Percentiles rank a stretch among this genome's conserved stretches.
phyloP scores from a whole-genome alignment of 2,329 filamentous ascomycete species.

The Penicillium sp. region DNA sequence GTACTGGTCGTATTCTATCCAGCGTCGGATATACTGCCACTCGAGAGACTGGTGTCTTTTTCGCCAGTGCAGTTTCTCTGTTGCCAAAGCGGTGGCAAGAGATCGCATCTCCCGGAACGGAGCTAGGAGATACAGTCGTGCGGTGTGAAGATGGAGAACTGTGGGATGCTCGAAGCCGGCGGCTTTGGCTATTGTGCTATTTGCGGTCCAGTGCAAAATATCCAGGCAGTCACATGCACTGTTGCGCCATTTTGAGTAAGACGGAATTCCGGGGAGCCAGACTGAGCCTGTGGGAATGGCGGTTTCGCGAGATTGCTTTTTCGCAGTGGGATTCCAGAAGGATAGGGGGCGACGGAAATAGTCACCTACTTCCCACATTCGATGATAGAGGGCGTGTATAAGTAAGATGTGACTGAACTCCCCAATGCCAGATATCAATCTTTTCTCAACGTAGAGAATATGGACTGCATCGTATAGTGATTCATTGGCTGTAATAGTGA shows the following conservation, averaged over 20 bases:
- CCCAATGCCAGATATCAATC: conserved; percentile 44
- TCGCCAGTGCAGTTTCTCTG: conserved; percentile 31
- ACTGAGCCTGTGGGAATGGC: conserved; percentile 39
- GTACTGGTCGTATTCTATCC: conserved; percentile 55
- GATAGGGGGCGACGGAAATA: conserved; percentile 50
- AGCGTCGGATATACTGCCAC: conserved; percentile 49
- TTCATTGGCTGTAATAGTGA: conserved; percentile 24
- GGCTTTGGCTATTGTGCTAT: conserved; percentile 51
- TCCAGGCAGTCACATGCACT: conserved; percentile 52
- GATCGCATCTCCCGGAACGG: conserved; percentile 51
- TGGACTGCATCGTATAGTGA: conserved; percentile 48
- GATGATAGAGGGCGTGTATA: conserved; percentile 53
- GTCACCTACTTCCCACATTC: conserved; percentile 51
- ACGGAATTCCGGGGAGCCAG: conserved; percentile 51
- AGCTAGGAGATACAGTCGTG: conserved; percentile 54
- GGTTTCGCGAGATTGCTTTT: conserved; percentile 38
- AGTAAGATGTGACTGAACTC: conserved; percentile 53
- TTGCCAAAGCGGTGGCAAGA: conserved; percentile 42
- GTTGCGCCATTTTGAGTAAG: conserved; percentile 51
- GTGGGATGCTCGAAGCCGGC: conserved; percentile 57
- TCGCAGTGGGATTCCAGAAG: conserved; percentile 48
- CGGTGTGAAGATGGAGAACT: conserved; percentile 57
- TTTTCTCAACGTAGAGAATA: conserved; percentile 53
- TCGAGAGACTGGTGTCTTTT: conserved; percentile 31
- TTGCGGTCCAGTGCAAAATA: conserved; percentile 60